A percentile compares a stretch with the other conserved stretches of the same genome.
Conservation (phyloP, 1,284 basidiomycete genomes). For the Trichosporon sp. region DNA sequence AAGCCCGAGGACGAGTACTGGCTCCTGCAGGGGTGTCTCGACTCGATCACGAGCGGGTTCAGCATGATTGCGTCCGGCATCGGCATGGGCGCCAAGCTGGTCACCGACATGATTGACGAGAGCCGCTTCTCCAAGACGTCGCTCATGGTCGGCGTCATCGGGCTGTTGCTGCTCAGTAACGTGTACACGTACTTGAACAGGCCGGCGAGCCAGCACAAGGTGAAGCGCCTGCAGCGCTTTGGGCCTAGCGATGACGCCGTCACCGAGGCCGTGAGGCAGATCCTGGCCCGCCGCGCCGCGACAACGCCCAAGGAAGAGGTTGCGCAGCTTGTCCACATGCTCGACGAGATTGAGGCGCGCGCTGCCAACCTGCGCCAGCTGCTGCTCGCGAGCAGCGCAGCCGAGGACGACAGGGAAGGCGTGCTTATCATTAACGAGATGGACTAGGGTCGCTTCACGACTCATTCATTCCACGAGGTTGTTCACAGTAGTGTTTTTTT, state of each 20-base stretch:
- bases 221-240: constrained; percentile 30
- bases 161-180: constrained; percentile 73
- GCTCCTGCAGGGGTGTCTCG: constrained; percentile 79
- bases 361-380: constrained; percentile 22
- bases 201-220: constrained; percentile 32
- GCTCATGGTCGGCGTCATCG: constrained; percentile 71
- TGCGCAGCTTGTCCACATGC: constrained; percentile 37
- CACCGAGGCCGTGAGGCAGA: constrained; percentile 39
- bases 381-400: constrained; percentile 11
- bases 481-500: constrained; percentile 5
- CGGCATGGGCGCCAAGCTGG: constrained; percentile 59
- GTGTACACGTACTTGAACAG: constrained; percentile 50
- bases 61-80: constrained; percentile 69
- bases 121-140: constrained; percentile 54
- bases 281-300: constrained; percentile 33
- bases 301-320: constrained; percentile 38
- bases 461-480: constrained; percentile 11
- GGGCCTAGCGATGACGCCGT: constrained; percentile 38
- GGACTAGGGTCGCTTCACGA: constrained; percentile 10
- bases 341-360: constrained; percentile 45
- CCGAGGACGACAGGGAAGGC: neutral
- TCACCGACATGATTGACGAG: constrained; percentile 72
- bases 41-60: constrained; percentile 73
- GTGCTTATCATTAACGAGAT: neutral
- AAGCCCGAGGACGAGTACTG: constrained; percentile 56